Evolutionary conservation across 441 rosid genomes (phyloP).

Genomic region (Jatropha multifida): DNA sequence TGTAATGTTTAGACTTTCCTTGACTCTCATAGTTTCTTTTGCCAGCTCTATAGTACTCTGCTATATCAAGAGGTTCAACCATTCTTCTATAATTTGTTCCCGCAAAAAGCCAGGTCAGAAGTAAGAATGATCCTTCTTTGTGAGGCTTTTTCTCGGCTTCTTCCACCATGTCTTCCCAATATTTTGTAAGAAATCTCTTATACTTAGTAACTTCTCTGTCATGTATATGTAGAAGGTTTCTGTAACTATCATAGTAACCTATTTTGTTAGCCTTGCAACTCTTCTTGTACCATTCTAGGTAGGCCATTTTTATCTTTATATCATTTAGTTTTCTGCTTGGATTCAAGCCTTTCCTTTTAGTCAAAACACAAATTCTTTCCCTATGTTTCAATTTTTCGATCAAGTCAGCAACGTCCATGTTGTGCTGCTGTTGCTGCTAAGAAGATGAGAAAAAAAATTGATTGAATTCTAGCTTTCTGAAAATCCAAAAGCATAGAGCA

Average conservation of each 20-base stretch:
- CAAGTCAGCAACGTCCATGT: not conserved
- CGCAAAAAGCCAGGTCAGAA: slow-evolving; percentile 30
- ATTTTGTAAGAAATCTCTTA: slow-evolving; percentile 33
- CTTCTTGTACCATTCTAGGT: slow-evolving; percentile 67
- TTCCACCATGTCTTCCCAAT: slow-evolving; percentile 51
- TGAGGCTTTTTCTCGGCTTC: slow-evolving; percentile 53
- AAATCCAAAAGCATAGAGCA: not conserved
- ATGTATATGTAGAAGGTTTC: slow-evolving; percentile 2
- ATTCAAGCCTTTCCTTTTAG: slow-evolving; percentile 29
- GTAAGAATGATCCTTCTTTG: slow-evolving; percentile 27
- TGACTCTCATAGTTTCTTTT: slow-evolving; percentile 25
- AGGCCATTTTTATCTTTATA: slow-evolving; percentile 41
- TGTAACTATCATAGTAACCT: slow-evolving; percentile 62
- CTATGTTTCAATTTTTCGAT: slow-evolving; percentile 24
- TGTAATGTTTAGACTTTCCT: slow-evolving; percentile 47
- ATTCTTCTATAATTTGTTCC: slow-evolving; percentile 58
- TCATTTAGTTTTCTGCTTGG: slow-evolving; percentile 34
- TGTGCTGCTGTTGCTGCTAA: slow-evolving; percentile 25
- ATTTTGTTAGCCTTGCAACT: slow-evolving; percentile 6
- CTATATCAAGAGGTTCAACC: slow-evolving; percentile 73
- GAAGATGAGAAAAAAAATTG: not conserved
- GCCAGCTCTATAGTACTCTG: slow-evolving; percentile 41
- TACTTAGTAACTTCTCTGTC: slow-evolving; percentile 21
- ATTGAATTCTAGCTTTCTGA: not conserved
- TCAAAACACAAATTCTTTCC: slow-evolving; percentile 12